phyloP scores from a whole-genome alignment of 2,329 filamentous ascomycete species.

The Penicillium corylophilum region DNA sequence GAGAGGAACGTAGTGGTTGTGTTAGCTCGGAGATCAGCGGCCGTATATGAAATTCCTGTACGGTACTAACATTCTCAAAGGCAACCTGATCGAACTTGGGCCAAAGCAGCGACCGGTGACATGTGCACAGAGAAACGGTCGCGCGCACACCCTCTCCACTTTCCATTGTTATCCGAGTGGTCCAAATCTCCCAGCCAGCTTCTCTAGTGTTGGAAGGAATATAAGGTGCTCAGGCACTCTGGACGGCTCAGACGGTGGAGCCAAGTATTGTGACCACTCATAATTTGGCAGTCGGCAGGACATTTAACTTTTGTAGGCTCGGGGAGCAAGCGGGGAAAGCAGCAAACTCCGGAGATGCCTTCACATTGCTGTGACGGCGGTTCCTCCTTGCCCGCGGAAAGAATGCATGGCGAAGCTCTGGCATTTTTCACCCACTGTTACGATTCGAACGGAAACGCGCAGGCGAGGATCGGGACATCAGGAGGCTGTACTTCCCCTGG shows the following conservation, averaged over 20 bases:
- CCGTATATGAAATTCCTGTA: no score
- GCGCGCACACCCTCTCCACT: no score
- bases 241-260: background rate
- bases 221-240: no score
- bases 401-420: background rate
- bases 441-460: background rate
- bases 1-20: background rate
- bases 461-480: background rate
- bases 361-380: background rate
- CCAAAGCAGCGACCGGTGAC: no score
- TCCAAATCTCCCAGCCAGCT: no score
- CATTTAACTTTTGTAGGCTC: background rate
- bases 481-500: background rate
- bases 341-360: background rate
- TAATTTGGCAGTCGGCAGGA: background rate
- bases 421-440: background rate
- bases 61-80: no score
- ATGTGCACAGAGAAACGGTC: no score
- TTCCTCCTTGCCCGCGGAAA: background rate
- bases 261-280: background rate
- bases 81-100: no score
- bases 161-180: no score
- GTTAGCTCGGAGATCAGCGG: background rate
- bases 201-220: no score
- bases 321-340: background rate